Conservation (phyloP, 148 eudicot genomes). For the Rhododendron simsii region DNA sequence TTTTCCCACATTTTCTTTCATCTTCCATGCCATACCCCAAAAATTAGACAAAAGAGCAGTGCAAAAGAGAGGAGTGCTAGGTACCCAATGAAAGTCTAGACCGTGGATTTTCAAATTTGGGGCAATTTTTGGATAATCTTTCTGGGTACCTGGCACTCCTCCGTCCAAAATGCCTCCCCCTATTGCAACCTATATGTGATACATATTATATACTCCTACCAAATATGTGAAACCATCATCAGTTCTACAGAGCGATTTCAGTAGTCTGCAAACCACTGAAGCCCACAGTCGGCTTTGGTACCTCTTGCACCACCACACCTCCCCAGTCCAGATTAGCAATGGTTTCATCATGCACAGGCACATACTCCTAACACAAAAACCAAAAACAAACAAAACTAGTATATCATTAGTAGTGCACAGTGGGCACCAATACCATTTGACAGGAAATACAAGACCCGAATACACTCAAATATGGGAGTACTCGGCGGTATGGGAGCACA, state of each 20-base stretch:
- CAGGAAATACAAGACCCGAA: background rate
- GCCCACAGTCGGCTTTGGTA: conserved; percentile 30
- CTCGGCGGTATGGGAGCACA: too few relatives aligned
- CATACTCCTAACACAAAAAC: conserved; percentile 42
- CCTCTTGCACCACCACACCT: conserved; percentile 21
- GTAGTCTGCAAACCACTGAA: conserved; percentile 41
- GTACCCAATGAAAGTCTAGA: too few relatives aligned
- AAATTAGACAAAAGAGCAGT: background rate
- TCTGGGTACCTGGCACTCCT: too few relatives aligned
- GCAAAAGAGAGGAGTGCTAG: background rate
- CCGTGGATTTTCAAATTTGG: too few relatives aligned
- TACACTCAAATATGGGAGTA: too few relatives aligned
- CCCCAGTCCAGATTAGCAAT: conserved; percentile 52
- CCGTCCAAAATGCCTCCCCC: background rate
- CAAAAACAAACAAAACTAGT: background rate
- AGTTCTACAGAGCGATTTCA: conserved; percentile 36
- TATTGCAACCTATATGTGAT: background rate
- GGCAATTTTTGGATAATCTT: too few relatives aligned
- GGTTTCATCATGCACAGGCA: conserved; percentile 60
- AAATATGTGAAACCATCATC: background rate
- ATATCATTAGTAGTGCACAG: too few relatives aligned
- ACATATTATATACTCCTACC: background rate
- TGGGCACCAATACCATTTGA: too few relatives aligned
- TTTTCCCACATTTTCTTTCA: background rate
- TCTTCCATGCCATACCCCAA: background rate